Conservation (phyloP, 192 early-diverging fungal species). For the Rhizophagus sp. region DNA sequence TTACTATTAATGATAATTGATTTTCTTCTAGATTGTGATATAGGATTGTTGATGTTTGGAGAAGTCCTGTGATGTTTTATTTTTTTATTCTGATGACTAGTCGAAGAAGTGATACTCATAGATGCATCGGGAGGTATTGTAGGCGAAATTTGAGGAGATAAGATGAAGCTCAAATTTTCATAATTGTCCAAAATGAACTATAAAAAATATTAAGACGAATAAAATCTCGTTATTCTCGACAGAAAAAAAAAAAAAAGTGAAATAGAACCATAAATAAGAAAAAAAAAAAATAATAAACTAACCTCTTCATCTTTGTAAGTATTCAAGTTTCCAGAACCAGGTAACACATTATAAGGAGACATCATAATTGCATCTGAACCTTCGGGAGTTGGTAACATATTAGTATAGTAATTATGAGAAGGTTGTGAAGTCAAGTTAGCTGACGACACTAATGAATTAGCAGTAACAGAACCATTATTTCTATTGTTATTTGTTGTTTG, state of each 20-base stretch:
- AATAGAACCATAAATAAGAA: neutral
- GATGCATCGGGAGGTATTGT: slow-evolving; percentile 6
- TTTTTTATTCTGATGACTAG: neutral
- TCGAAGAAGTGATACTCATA: neutral
- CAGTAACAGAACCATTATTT: neutral
- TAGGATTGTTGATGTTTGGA: neutral
- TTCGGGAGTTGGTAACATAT: slow-evolving; percentile 25
- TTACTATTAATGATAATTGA: neutral
- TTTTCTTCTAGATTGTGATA: neutral
- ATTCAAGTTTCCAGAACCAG: neutral
- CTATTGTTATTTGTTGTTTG: neutral
- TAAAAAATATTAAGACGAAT: neutral
- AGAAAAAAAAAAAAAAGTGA: neutral
- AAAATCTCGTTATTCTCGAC: neutral
- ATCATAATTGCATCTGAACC: slow-evolving; percentile 7
- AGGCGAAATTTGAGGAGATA: slow-evolving; percentile 17
- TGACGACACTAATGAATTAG: neutral
- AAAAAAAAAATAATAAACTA: neutral
- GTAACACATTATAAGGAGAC: slow-evolving; percentile 14
- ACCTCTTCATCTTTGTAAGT: neutral
- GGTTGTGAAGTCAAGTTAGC: neutral
- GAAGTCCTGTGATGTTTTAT: neutral
- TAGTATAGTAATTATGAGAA: neutral
- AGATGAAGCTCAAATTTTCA: neutral
- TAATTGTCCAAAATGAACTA: neutral